Evolutionary conservation across 176 grass and related monocot genomes (phyloP), one percentile per base, ranked within the genome.

Genomic region (Coix lacrymajobi): DNA sequence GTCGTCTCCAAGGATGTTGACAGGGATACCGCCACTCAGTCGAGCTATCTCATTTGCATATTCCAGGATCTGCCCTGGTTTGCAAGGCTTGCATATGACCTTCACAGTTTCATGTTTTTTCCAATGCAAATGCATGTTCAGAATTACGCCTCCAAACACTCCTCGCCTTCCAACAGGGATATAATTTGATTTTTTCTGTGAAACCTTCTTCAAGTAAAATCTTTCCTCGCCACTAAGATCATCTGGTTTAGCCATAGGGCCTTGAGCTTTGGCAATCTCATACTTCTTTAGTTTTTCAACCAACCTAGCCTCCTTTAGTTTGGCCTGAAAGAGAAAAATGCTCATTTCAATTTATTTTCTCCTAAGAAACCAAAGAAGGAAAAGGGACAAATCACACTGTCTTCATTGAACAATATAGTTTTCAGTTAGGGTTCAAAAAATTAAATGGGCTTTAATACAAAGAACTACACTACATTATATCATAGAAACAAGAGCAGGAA

Each of bases 51-150:
- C 91, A 70, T 73, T 90, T 68, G 90, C 87, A 85, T 92, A 95
- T 83, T 95, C 96, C 37, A 95, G 89, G 43, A 98, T 86, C 82
- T 98, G 91, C 14, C 91, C 92, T 73, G 89, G 92, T 78, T 91
- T 93, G 79, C 92, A 98, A 7, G 96, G 91, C 41, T 91, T 98
- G 81, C 92, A 98, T 67, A 93, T 90, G 70, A 98, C 96, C 72
- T 93, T 93, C 20, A 98, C 96, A 38, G 91, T 93, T 56, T 95
- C 96, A 87, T 98, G 89, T 61, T 92, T 98, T 92, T 98, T 98
- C 96, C 96, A 95, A 70, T 95, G 96, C 87, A 98, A 88, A 86
- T 93, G 92, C 96, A 98, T 98, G 85, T 98, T 98, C 28, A 98
- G 81, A 76, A 98, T 95, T 69, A 98, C 96, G 24, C 92, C 96